Evolutionary conservation across 2,329 filamentous ascomycete genomes (phyloP).

Genomic region (Cordyceps pruinosa): DNA sequence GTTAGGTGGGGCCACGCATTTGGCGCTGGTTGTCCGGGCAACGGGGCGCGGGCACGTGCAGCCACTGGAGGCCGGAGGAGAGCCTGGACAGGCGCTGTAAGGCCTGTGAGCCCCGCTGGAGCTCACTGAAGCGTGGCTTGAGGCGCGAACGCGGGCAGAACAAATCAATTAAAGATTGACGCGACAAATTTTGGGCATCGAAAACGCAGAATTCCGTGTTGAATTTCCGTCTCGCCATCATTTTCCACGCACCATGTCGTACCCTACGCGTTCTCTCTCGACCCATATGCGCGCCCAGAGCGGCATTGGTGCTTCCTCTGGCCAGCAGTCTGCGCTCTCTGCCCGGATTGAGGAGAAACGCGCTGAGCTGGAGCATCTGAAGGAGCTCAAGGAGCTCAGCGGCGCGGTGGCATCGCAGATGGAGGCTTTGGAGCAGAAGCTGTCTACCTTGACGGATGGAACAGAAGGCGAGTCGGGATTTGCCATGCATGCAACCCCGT

Average conservation of each 20-base stretch:
- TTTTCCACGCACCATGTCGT: constrained; percentile 40
- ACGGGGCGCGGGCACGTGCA: background rate
- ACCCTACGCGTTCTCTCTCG: constrained; percentile 50
- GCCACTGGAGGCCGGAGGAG: background rate
- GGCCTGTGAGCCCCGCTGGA: background rate
- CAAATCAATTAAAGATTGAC: constrained; percentile 2
- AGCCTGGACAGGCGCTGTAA: background rate
- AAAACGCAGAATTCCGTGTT: background rate
- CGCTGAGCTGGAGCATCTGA: constrained; percentile 71
- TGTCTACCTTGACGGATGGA: constrained; percentile 70
- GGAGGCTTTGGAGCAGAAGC: constrained; percentile 72
- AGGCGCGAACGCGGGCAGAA: background rate
- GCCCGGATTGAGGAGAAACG: constrained; percentile 81
- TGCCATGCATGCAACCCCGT: constrained; percentile 11
- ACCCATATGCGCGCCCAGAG: constrained; percentile 62
- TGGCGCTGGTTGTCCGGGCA: constrained; percentile 6
- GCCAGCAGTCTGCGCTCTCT: constrained; percentile 63
- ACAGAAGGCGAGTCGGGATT: constrained; percentile 57
- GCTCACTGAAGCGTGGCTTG: background rate
- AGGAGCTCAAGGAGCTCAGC: constrained; percentile 70
- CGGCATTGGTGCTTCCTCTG: constrained; percentile 37
- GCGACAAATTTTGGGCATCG: background rate
- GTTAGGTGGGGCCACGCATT: constrained; percentile 1
- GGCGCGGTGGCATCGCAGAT: constrained; percentile 74
- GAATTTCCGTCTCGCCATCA: background rate